Evolutionary conservation across 495 filamentous ascomycete species (phyloP), one percentile per base, ranked within the genome.

Genomic region (Rusavskia elegans): DNA sequence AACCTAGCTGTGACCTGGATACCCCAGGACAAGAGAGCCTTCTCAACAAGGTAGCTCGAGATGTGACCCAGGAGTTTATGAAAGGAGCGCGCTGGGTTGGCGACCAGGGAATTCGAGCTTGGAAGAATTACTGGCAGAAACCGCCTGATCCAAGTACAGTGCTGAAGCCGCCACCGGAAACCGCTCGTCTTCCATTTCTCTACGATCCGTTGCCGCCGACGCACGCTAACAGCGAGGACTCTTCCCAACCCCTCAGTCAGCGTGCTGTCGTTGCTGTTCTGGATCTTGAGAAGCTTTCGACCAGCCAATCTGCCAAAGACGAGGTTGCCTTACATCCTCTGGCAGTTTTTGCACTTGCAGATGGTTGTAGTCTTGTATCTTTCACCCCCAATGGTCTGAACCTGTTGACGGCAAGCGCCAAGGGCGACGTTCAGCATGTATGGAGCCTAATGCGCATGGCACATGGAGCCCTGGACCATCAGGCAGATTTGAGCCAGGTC

Each of bases 291-390:
- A 77, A 67, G 62, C 66, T 85, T 51, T 54, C 76, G 58, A 48
- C 63, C 57, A 56, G 71, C 57, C 57, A 69, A 66, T 61, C 65
- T 38, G 52, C 59, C 23, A 66, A 61, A 39, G 53, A 58, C 44
- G 39, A 59, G 39, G 53, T 52, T 42, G 32, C 52, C 10, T 36
- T 62, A 20, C 72, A 79, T 60, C 85, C 88, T 3, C 63, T 88
- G 44, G 81, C 85, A 7, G 90, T 87, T 0, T 95, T 97, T 57
- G 77, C 79, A 20, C 72, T 85, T 5, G 83, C 84, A 8, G 77
- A 84, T 48, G 92, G 92, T 21, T 95, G 89, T 65, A 96, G 92
- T 63, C 89, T 85, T 61, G 65, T 98, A 20, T 93, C 89, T 0
- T 85, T 98, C 50, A 81, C 89, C 42, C 89, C 92, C 0, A 84